These are phyloP conservation scores for Flaveria robusta DNA, from an alignment of 129 eudicot species.

Conservation along the genomic window DNA sequence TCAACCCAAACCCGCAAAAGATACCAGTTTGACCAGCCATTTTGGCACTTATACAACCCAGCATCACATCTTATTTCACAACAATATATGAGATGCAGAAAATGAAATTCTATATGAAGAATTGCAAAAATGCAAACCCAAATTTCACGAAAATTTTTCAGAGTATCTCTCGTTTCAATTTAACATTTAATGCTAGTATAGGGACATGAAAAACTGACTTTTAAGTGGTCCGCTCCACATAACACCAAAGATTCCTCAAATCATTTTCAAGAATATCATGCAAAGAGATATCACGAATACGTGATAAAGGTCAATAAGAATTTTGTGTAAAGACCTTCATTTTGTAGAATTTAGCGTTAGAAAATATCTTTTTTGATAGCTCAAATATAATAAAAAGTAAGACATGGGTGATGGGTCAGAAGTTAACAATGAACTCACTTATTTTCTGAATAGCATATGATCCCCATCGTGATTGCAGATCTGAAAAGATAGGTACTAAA, in stretches of 20 bases:
- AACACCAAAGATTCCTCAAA: slow-evolving; percentile 36
- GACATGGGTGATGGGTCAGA: slow-evolving; percentile 21
- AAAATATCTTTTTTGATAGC: slow-evolving; percentile 18
- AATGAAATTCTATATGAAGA: slow-evolving; percentile 15
- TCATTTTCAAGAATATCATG: slow-evolving; percentile 35
- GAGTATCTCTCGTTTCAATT: slow-evolving; percentile 12
- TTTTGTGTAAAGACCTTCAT: slow-evolving; percentile 8
- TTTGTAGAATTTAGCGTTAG: slow-evolving; percentile 14
- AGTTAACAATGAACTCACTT: slow-evolving; percentile 62
- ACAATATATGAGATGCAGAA: slow-evolving; percentile 20
- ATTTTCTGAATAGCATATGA: slow-evolving; percentile 43
- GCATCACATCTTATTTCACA: slow-evolving; percentile 9
- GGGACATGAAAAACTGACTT: slow-evolving; percentile 18
- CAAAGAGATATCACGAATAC: slow-evolving; percentile 17
- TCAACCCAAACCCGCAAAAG: slow-evolving; percentile 2
- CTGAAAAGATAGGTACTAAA: slow-evolving; percentile 46
- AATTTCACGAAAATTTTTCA: slow-evolving; percentile 11
- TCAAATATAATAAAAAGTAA: not conserved
- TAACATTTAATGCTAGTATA: slow-evolving; percentile 1
- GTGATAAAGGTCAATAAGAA: slow-evolving; percentile 24
- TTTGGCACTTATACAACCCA: slow-evolving; percentile 1
- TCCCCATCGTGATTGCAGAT: slow-evolving; percentile 69
- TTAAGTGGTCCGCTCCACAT: slow-evolving; percentile 35
- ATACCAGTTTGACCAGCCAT: slow-evolving; percentile 7
- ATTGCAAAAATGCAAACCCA: slow-evolving; percentile 19